A percentile compares a stretch with the other conserved stretches of the same genome.
Evolutionary conservation across 2,329 filamentous ascomycete genomes (phyloP).

Genomic region (Fusarium aywerte): DNA sequence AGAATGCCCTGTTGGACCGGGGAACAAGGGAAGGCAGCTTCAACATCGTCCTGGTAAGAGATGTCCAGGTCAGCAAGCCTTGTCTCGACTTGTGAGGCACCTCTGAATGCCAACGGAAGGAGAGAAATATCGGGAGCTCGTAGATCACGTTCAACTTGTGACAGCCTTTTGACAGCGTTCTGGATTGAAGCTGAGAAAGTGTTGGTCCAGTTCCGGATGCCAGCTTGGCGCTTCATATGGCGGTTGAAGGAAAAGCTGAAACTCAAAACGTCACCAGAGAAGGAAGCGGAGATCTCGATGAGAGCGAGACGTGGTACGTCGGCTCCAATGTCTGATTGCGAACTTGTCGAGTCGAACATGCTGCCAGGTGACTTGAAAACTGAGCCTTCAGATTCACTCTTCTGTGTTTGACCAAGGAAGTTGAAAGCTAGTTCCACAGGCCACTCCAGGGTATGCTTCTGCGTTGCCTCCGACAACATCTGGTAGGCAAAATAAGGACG

Average conservation of each 20-base stretch:
- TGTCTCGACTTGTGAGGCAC: not conserved
- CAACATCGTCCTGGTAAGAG: not conserved
- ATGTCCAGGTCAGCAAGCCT: not conserved
- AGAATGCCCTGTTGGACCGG: slow-evolving; percentile 41
- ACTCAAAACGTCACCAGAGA: not conserved
- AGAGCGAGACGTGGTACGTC: slow-evolving; percentile 30
- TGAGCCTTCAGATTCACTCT: not conserved
- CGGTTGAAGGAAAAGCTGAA: slow-evolving; percentile 29
- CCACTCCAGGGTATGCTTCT: not conserved
- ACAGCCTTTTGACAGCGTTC: not conserved
- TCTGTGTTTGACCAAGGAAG: slow-evolving; percentile 30
- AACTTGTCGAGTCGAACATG: slow-evolving; percentile 16
- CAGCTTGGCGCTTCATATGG: slow-evolving; percentile 5
- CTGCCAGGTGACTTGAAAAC: slow-evolving; percentile 10
- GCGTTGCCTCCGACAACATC: not conserved
- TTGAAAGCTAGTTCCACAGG: slow-evolving; percentile 38
- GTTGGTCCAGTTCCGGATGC: not conserved
- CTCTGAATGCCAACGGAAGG: slow-evolving; percentile 15
- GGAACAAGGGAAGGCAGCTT: slow-evolving; percentile 39
- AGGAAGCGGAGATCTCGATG: slow-evolving; percentile 31
- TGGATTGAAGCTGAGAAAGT: not conserved
- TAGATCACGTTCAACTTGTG: not conserved
- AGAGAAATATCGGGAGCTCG: slow-evolving; percentile 8
- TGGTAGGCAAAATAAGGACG: slow-evolving; percentile 32
- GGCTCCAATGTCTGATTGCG: slow-evolving; percentile 17